A percentile compares a stretch with the other conserved stretches of the same genome.
phyloP scores from a whole-genome alignment of 1,284 basidiomycete genomes.

The Cryptococcus hybrid region DNA sequence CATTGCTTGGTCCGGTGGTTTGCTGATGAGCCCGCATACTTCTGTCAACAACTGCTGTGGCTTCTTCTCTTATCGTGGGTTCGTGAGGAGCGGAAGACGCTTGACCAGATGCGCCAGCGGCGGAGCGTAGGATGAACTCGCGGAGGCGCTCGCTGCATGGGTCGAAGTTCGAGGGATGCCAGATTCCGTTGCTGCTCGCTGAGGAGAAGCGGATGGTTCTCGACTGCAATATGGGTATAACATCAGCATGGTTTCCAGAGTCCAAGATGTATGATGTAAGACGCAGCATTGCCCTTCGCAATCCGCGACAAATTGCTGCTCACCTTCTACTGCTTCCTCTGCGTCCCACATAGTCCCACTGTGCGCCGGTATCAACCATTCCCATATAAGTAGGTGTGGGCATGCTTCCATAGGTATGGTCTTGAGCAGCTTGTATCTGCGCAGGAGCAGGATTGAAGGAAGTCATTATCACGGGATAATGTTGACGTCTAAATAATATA shows the following conservation, averaged over 20 bases:
- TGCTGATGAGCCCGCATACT: conserved; percentile 17
- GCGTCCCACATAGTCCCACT: conserved; percentile 46
- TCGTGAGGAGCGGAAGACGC: conserved; percentile 27
- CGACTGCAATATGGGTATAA: conserved; percentile 4
- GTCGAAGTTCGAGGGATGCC: not conserved
- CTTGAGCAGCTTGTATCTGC: conserved; percentile 40
- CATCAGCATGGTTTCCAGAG: no score
- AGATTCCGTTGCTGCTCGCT: conserved; percentile 30
- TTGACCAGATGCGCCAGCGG: conserved; percentile 1
- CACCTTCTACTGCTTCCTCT: conserved; percentile 34
- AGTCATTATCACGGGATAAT: conserved; percentile 17
- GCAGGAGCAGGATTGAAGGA: conserved; percentile 41
- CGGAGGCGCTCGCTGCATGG: no score
- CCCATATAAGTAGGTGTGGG: conserved; percentile 60
- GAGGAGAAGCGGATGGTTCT: conserved; percentile 40
- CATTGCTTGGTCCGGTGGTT: conserved; percentile 1
- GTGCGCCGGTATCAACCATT: conserved; percentile 52
- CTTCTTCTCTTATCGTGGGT: conserved; percentile 39
- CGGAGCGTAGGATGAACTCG: no score
- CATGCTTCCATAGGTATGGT: conserved; percentile 38
- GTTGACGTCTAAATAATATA: no score
- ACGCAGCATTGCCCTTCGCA: no score
- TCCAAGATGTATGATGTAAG: no score
- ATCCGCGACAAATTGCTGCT: conserved; percentile 7
- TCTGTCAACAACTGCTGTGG: conserved; percentile 19